These are phyloP conservation scores for Cucumis melo DNA, from an alignment of 306 rosid genomes.

Conservation along the genomic window DNA sequence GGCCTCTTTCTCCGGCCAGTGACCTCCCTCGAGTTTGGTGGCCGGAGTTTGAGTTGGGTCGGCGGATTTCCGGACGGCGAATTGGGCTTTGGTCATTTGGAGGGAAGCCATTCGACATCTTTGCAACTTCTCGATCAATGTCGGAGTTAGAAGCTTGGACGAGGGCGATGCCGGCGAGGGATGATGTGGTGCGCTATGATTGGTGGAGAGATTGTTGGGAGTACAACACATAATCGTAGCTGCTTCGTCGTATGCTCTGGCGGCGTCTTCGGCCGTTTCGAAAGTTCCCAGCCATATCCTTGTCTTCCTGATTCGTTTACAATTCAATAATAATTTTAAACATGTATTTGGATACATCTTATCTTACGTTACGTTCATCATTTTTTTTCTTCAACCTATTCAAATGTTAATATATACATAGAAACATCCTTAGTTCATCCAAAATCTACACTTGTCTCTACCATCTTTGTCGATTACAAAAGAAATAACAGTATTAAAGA, in stretches of 20 bases:
- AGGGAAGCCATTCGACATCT: conserved; percentile 8
- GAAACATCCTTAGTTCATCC: too few species aligned
- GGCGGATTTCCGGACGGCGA: not conserved
- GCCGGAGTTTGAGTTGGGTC: not conserved
- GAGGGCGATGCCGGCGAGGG: not conserved
- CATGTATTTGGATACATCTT: too few species aligned
- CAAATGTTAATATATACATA: too few species aligned
- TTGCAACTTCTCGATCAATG: conserved; percentile 1
- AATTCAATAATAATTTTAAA: too few species aligned
- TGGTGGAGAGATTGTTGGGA: not conserved
- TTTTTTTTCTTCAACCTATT: too few species aligned
- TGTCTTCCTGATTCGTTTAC: not conserved
- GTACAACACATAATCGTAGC: conserved; percentile 2
- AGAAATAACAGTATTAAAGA: too few species aligned
- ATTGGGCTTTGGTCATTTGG: not conserved
- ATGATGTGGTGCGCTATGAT: not conserved
- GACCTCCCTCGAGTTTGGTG: not conserved
- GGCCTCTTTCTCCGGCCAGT: not conserved
- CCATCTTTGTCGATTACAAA: too few species aligned
- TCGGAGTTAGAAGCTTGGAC: conserved; percentile 4
- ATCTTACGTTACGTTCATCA: too few species aligned
- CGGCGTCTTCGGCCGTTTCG: conserved; percentile 9
- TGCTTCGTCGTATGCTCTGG: conserved; percentile 11
- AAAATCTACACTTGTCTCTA: too few species aligned
- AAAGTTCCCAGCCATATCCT: conserved; percentile 11